Evolutionary conservation across 1,284 basidiomycete species (phyloP).

Genomic region (Marasmius tenuissimus): DNA sequence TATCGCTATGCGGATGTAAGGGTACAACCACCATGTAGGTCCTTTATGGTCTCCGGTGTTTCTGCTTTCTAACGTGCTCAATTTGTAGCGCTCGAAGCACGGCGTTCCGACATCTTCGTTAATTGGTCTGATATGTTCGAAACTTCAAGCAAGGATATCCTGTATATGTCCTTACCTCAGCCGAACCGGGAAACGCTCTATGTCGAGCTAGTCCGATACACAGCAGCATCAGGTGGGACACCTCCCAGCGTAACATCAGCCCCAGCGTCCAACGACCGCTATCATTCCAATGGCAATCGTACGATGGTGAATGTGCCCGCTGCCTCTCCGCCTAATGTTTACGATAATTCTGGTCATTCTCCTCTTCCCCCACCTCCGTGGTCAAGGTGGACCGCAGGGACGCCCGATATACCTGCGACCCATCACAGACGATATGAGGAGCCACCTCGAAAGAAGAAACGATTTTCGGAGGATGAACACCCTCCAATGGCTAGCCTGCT

Average conservation of each 20-base stretch:
- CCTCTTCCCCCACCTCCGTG: slow-evolving; percentile 59
- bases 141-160: slow-evolving; percentile 66
- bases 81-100: slow-evolving; percentile 36
- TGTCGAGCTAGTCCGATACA: slow-evolving; percentile 70
- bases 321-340: slow-evolving; percentile 3
- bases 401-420: slow-evolving; percentile 40
- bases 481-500: slow-evolving; percentile 19
- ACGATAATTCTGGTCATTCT: background rate
- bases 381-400: slow-evolving; percentile 56
- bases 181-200: slow-evolving; percentile 70
- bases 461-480: slow-evolving; percentile 21
- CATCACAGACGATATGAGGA: slow-evolving; percentile 33
- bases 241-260: slow-evolving; percentile 33
- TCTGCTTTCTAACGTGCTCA: slow-evolving; percentile 10
- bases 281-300: slow-evolving; percentile 22
- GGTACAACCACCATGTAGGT: slow-evolving; percentile 63
- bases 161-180: slow-evolving; percentile 63
- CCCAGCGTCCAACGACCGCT: slow-evolving; percentile 23
- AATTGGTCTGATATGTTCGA: slow-evolving; percentile 73
- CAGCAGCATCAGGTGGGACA: slow-evolving; percentile 29
- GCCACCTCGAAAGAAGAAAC: slow-evolving; percentile 29
- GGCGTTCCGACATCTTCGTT: slow-evolving; percentile 54
- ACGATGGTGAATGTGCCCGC: slow-evolving; percentile 23
- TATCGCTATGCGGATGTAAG: slow-evolving; percentile 76
- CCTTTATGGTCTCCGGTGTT: slow-evolving; percentile 9